Base-by-base conservation (phyloP, 202 grass and related monocot genomes). In the Setaria viridis region DNA sequence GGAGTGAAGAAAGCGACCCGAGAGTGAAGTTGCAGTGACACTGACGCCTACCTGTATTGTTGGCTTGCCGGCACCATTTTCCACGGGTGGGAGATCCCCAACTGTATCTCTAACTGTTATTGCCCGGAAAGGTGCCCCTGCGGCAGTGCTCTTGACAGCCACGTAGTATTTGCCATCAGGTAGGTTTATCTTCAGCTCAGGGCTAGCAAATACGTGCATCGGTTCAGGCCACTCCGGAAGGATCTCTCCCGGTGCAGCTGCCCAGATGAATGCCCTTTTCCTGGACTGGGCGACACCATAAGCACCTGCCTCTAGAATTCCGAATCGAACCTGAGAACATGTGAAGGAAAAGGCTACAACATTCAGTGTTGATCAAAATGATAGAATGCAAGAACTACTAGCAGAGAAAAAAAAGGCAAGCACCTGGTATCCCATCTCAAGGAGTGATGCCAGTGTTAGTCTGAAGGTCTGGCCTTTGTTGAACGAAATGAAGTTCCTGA, bases 351-450 rank as follows among this genome's bases (percentile, higher is more conserved):
- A 63, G 34, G 11, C 69, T 64, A 58, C 29, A 79, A 37, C 43
- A 74, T 37, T 67, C 46, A 82, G 11, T 43, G 54, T 45, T 41
- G 14, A 59, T 32, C 2, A 2, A 83, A 46, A 67, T 11, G 5
- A 49, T 53, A 64, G 9, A 58, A n/a, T 58, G 45, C 54, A 72
- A n/a, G 67, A 25, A 33, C 0, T 7, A 25, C 42, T 67, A 62
- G 21, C 20, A 59, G 33, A 80, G 49, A 41, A 41, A 55, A 16
- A 19, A 70, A 51, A 2, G 34, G 51, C 25, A 21, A 77, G 75
- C 51, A 97, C 94, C 94, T 94, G 94, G 70, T 97, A 94, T 39
- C 90, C 94, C 90, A 97, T 92, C 62, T 90, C 88, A 53, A 92
- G 63, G 16, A 97, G 92, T 41, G 94, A 97, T 78, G 94, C 90